These are phyloP conservation scores for Aureobasidium melanogenum DNA, from an alignment of 2,329 filamentous ascomycete species.

Conservation along the genomic window DNA sequence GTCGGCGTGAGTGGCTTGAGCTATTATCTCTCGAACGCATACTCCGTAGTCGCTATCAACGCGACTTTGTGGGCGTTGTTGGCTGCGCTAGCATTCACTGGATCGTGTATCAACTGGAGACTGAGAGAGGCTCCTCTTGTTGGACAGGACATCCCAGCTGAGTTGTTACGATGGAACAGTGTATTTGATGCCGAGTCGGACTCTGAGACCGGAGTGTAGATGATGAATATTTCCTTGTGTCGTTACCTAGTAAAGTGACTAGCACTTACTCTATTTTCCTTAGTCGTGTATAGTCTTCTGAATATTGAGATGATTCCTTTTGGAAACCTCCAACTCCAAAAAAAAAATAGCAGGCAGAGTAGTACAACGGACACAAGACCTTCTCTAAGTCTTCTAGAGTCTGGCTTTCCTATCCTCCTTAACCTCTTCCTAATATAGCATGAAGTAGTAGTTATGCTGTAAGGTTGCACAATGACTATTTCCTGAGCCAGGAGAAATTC, in stretches of 20 bases:
- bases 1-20: conserved; percentile 37
- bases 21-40: conserved; percentile 37
- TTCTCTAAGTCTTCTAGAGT: no score
- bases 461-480: no score
- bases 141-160: conserved; percentile 33
- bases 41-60: conserved; percentile 35
- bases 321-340: no score
- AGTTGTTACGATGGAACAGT: conserved; percentile 38
- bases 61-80: conserved; percentile 37
- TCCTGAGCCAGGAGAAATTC: no score
- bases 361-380: no score
- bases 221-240: not conserved
- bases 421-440: not conserved
- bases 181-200: conserved; percentile 35
- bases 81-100: conserved; percentile 30
- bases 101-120: conserved; percentile 36
- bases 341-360: no score
- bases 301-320: no score
- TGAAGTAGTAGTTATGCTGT: not conserved
- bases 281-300: not conserved
- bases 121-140: conserved; percentile 37
- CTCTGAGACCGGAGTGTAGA: conserved; percentile 14
- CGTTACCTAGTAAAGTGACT: no score
- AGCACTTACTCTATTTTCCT: not conserved
- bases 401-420: no score